These are phyloP conservation scores for Incumbomyces lentus DNA, from an alignment of 2,329 filamentous ascomycete species.

Conservation along the genomic window DNA sequence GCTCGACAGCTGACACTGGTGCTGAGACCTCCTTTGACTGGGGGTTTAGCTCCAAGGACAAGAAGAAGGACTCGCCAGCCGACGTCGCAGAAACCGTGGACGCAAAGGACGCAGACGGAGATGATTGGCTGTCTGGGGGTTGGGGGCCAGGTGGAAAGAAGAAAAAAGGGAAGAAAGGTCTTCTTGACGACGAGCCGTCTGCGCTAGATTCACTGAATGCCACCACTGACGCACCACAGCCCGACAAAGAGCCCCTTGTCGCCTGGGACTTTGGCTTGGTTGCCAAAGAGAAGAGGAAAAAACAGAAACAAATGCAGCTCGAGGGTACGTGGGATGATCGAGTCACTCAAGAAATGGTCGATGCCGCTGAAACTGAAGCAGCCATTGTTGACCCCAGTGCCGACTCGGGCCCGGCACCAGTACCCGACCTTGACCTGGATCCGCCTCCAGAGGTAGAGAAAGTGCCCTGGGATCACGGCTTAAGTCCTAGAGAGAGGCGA, in stretches of 20 bases:
- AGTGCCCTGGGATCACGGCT: constrained; percentile 3
- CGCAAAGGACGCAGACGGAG: constrained; percentile 26
- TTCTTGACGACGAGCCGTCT: constrained; percentile 13
- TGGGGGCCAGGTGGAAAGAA: constrained; percentile 25
- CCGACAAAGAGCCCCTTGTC: constrained; percentile 13
- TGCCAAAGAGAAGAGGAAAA: constrained; percentile 24
- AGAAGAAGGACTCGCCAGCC: constrained; percentile 26
- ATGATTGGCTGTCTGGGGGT: constrained; percentile 26
- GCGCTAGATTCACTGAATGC: constrained; percentile 15
- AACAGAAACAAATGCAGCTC: constrained; percentile 22
- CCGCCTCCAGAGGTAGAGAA: not conserved
- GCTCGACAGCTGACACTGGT: constrained; percentile 7
- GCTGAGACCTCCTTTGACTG: constrained; percentile 15
- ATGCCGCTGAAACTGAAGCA: constrained; percentile 22
- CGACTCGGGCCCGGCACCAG: constrained; percentile 4
- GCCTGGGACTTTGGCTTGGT: constrained; percentile 24
- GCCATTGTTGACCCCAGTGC: constrained; percentile 1
- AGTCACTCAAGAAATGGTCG: constrained; percentile 16
- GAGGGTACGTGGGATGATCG: constrained; percentile 1
- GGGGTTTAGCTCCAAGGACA: constrained; percentile 33
- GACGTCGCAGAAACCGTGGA: constrained; percentile 23
- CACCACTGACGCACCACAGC: constrained; percentile 19
- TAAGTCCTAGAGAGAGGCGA: constrained; percentile 8
- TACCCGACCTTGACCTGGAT: constrained; percentile 19
- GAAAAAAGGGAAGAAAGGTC: constrained; percentile 16